Conservation (phyloP, 352 stramenopile species). For the Pythium plurisporium region DNA sequence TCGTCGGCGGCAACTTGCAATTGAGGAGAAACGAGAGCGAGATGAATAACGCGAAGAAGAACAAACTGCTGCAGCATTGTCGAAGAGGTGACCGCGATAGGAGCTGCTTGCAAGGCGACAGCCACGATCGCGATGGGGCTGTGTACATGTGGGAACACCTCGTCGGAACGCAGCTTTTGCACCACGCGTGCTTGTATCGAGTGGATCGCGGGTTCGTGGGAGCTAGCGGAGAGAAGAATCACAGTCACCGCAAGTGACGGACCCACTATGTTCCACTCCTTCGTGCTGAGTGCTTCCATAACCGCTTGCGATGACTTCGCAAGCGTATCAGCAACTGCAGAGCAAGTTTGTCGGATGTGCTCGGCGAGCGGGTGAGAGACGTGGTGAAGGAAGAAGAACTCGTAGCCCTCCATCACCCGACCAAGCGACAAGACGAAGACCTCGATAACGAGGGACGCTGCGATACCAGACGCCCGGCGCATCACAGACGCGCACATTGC, state of each 20-base stretch:
- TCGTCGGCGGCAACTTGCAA: background rate
- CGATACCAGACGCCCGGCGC: background rate
- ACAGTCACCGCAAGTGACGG: background rate
- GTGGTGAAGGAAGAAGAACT: conserved; percentile 12
- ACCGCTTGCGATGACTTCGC: background rate
- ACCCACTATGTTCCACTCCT: background rate
- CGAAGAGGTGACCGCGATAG: background rate
- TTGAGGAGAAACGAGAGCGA: background rate
- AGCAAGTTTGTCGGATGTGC: conserved; percentile 9
- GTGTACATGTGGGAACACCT: conserved; percentile 5
- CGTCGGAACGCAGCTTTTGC: background rate
- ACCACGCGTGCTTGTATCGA: background rate
- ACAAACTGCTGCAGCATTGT: conserved; percentile 11
- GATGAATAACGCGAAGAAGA: conserved; percentile 3
- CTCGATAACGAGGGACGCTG: background rate
- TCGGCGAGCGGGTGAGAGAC: background rate
- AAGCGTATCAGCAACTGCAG: background rate
- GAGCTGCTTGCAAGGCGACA: background rate
- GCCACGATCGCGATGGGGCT: background rate
- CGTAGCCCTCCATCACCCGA: conserved; percentile 9
- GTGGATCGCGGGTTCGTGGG: background rate
- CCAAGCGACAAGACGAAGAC: background rate
- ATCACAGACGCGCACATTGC: background rate
- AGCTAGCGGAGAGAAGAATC: conserved; percentile 4
- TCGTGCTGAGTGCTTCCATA: background rate